Conservation (phyloP, 129 eudicot species). For the Tanacetum coccineum region DNA sequence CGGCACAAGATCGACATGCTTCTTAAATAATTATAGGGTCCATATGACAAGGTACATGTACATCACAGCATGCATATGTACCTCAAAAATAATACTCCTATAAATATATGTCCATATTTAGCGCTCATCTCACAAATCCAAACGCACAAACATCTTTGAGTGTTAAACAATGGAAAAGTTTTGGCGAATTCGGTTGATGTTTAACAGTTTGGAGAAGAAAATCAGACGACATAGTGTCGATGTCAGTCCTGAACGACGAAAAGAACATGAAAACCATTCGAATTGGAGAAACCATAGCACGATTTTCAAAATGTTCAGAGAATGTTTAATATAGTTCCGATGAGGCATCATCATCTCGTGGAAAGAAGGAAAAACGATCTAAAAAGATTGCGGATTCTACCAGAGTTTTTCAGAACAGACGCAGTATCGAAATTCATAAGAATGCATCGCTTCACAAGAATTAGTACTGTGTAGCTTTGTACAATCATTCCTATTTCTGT, state of each 20-base stretch:
- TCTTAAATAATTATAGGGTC: neutral
- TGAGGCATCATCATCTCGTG: conserved; percentile 15
- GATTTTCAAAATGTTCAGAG: conserved; percentile 37
- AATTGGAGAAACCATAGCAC: conserved; percentile 22
- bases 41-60: conserved; percentile 9
- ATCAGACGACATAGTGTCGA: conserved; percentile 19
- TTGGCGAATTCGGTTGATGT: conserved; percentile 29
- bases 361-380: conserved; percentile 19
- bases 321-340: conserved; percentile 30
- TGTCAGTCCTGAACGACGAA: conserved; percentile 23
- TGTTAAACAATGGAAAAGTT: conserved; percentile 30
- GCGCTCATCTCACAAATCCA: neutral
- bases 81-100: conserved; percentile 15
- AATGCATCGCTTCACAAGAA: conserved; percentile 32
- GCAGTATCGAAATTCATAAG: conserved; percentile 31
- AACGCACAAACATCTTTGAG: neutral
- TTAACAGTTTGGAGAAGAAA: conserved; percentile 34
- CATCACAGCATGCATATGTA: conserved; percentile 16
- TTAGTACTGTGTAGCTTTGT: conserved; percentile 26
- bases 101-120: conserved; percentile 12
- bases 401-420: conserved; percentile 27
- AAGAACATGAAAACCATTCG: conserved; percentile 32
- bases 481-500: neutral
- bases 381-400: conserved; percentile 25
- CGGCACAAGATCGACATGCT: conserved; percentile 1